phyloP scores from a whole-genome alignment of 2,329 filamentous ascomycete species.

The Aspergillus uvarum region DNA sequence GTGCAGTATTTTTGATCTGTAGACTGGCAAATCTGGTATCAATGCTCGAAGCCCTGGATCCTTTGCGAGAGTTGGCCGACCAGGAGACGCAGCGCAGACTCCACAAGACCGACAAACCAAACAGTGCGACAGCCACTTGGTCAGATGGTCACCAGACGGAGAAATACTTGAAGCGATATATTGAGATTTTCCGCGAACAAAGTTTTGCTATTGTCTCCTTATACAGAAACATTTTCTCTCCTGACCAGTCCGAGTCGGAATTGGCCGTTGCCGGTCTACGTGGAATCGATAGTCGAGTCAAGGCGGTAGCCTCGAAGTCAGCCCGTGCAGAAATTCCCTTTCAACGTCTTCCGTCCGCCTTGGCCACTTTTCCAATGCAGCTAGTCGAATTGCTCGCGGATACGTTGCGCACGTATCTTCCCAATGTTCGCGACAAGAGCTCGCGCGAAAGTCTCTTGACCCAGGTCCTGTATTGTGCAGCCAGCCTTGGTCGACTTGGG shows the following conservation, averaged over 20 bases:
- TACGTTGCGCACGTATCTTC: conserved; percentile 73
- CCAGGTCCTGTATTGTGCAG: conserved; percentile 89
- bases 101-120: conserved; percentile 27
- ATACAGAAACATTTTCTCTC: conserved; percentile 84
- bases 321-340: conserved; percentile 31
- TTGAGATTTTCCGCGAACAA: conserved; percentile 96
- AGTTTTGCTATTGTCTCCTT: conserved; percentile 94
- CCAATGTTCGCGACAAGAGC: conserved; percentile 75
- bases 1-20: conserved; percentile 83
- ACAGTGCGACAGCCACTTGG: conserved; percentile 30
- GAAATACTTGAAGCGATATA: conserved; percentile 88
- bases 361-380: conserved; percentile 82
- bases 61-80: conserved; percentile 83
- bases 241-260: conserved; percentile 46
- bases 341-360: conserved; percentile 66
- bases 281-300: conserved; percentile 29
- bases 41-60: conserved; percentile 80
- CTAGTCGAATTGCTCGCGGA: conserved; percentile 78
- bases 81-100: conserved; percentile 65
- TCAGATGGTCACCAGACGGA: conserved; percentile 83
- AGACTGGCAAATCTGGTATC: conserved; percentile 74
- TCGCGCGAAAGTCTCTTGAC: conserved; percentile 85
- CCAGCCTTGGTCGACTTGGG: conserved; percentile 82
- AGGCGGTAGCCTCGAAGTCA: conserved; percentile 23
- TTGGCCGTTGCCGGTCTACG: conserved; percentile 27